phyloP scores from a whole-genome alignment of 2,329 filamentous ascomycete genomes.

The Chrysoporthe cubensis region DNA sequence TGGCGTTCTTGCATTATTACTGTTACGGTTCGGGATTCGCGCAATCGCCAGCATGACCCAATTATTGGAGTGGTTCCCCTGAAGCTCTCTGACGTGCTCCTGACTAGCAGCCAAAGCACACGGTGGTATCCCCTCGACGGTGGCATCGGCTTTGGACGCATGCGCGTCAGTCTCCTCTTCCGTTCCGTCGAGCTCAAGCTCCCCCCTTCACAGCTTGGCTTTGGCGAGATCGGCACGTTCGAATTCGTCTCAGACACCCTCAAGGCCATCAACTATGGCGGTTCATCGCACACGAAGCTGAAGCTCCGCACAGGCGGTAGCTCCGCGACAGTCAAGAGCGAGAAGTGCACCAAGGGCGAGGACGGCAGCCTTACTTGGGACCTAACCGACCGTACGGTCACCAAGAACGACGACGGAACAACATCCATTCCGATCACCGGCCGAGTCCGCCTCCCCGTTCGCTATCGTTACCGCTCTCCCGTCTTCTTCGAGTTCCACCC shows the following conservation, averaged over 20 bases:
- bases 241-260: slow-evolving; percentile 79
- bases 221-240: slow-evolving; percentile 89
- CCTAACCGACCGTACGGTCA: slow-evolving; percentile 47
- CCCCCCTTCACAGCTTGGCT: slow-evolving; percentile 84
- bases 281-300: slow-evolving; percentile 72
- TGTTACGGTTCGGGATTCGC: slow-evolving; percentile 83
- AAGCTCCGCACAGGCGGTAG: slow-evolving; percentile 84
- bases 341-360: slow-evolving; percentile 61
- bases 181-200: slow-evolving; percentile 84
- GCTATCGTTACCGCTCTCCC: slow-evolving; percentile 86
- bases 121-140: slow-evolving; percentile 97
- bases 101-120: slow-evolving; percentile 83
- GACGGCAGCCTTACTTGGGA: slow-evolving; percentile 61
- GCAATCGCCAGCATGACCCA: slow-evolving; percentile 91
- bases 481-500: slow-evolving; percentile 86
- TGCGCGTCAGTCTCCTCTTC: slow-evolving; percentile 88
- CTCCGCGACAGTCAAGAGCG: slow-evolving; percentile 68
- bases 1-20: slow-evolving; percentile 90
- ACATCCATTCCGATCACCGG: slow-evolving; percentile 1
- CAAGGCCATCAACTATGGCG: slow-evolving; percentile 63
- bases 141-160: slow-evolving; percentile 87
- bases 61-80: slow-evolving; percentile 91
- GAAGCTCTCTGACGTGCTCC: slow-evolving; percentile 84
- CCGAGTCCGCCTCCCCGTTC: slow-evolving; percentile 76
- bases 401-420: slow-evolving; percentile 39